Conservation (phyloP, 306 rosid genomes). For the Inga laurina region DNA sequence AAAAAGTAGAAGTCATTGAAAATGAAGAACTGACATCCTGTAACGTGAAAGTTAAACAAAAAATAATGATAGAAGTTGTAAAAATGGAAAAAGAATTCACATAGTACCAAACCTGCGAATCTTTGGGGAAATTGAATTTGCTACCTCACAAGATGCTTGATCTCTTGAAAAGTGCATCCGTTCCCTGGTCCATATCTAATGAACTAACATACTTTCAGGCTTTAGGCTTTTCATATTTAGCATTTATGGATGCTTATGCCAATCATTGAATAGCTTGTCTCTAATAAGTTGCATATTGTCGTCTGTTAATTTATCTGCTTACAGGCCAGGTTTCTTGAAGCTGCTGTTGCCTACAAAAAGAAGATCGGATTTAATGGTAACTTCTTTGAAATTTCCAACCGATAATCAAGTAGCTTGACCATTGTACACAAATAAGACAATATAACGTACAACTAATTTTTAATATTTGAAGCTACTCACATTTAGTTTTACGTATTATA, state of each 20-base stretch:
- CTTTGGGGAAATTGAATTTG: background rate
- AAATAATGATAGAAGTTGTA: background rate
- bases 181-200: background rate
- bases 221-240: background rate
- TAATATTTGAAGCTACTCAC: background rate
- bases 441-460: background rate
- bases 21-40: constrained; percentile 4
- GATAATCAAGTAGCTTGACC: constrained; percentile 3
- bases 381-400: constrained; percentile 13
- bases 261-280: background rate
- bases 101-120: background rate
- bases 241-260: constrained; percentile 4
- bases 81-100: background rate
- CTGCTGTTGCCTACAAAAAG: constrained; percentile 84
- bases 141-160: background rate
- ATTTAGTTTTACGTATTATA: background rate
- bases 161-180: background rate
- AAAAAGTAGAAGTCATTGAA: constrained; percentile 19
- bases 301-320: constrained; percentile 28
- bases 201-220: background rate
- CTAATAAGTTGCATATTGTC: constrained; percentile 6
- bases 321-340: constrained; percentile 89
- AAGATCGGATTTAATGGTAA: constrained; percentile 96
- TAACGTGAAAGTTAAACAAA: background rate
- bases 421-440: constrained; percentile 10